Base-by-base conservation (phyloP, 2,329 filamentous ascomycete species). In the Akanthomyces dipterigenus region DNA sequence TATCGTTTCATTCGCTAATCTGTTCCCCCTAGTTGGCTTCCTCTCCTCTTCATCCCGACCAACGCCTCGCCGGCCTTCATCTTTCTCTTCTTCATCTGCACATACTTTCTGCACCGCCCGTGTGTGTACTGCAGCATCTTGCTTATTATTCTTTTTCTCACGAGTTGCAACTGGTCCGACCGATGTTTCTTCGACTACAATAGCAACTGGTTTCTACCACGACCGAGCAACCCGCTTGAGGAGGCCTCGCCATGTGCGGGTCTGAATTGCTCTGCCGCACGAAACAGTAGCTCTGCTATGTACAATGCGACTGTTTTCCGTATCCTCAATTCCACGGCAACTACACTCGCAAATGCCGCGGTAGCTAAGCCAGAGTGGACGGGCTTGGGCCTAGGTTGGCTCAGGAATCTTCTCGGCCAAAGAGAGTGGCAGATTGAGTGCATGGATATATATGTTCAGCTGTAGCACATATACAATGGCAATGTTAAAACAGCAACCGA, bases 111-210 rank as follows among this genome's bases (percentile, higher is more conserved):
- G 69, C 96, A 97, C 78, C 88, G 93, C 60, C 95, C 95, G 59
- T 99, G 95, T 79, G 88, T 96, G 68, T 99, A 99, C 82, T 99
- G 95, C 84, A 96, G 92, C 64, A 87, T 97, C 64, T 88, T 99
- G 59, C 90, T 99, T 54, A 84, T 96, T 66, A 92, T 98, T 68
- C 91, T 99, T 68, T 96, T 97, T 79, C 84, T 93, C 67, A 96
- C 92, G 28, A 92, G 89, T 28, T 95, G 90, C 75, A 88, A 93
- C 82, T 95, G 90, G 90, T 90, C 88, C 66, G 89, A 93, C 72
- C 86, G 87, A 59, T 95, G 90, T 73, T 95, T 98, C 78, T 95
- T 98, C 80, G 93, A 98, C 78, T 89, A 97, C 70, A 83, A 80
- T 72, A 89, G 87, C 69, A 91, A 96, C 77, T 98, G 93, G 93